Evolutionary conservation across 768 basidiomycete species (phyloP).

Genomic region (Cystobasidium ongulense): DNA sequence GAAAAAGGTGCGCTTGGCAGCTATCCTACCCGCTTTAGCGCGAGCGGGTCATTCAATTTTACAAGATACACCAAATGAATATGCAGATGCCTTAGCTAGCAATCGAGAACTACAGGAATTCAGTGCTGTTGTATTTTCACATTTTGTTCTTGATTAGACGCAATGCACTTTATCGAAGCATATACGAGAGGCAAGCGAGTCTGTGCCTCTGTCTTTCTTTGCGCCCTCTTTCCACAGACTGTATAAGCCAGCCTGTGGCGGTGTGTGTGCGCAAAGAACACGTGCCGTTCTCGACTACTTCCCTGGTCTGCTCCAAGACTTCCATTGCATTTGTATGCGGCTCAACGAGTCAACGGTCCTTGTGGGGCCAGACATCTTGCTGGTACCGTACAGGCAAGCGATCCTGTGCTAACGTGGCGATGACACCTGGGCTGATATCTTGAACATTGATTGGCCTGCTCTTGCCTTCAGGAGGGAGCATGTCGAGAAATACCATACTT

Average conservation of each 20-base stretch:
- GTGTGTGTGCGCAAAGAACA: no score
- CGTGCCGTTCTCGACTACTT: no score
- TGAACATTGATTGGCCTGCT: background rate
- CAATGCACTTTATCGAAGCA: no score
- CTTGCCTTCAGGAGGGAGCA: slow-evolving; percentile 47
- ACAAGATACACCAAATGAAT: slow-evolving; percentile 64
- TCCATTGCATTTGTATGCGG: no score
- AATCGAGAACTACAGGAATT: slow-evolving; percentile 60
- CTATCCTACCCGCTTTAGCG: slow-evolving; percentile 68
- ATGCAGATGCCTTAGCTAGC: slow-evolving; percentile 59
- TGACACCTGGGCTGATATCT: background rate
- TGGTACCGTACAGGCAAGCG: slow-evolving; percentile 67
- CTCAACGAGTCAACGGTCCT: slow-evolving; percentile 61
- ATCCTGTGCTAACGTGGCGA: background rate
- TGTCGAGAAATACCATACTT: slow-evolving; percentile 71
- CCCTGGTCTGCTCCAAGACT: background rate
- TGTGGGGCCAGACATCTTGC: slow-evolving; percentile 58
- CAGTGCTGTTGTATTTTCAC: slow-evolving; percentile 60
- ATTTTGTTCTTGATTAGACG: slow-evolving; percentile 12
- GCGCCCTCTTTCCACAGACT: no score
- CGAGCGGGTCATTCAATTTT: slow-evolving; percentile 65
- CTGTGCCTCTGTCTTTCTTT: no score
- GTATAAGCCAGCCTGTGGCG: no score
- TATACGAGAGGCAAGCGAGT: no score
- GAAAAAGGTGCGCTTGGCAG: slow-evolving; percentile 60